Conservation (phyloP, 306 rosid species). For the Echinosophora koreensis region DNA sequence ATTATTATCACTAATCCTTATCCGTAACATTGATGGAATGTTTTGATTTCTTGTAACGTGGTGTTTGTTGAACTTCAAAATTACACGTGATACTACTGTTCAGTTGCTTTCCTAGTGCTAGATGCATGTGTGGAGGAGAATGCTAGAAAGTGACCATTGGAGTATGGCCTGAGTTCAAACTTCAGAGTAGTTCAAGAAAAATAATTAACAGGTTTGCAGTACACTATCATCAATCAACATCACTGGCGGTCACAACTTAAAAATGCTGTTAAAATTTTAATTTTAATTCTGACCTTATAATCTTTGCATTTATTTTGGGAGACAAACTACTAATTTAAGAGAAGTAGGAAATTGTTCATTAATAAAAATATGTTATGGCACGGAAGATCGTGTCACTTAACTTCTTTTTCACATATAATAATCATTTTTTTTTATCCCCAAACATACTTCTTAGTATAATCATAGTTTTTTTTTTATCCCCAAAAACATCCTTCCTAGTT, state of each 20-base stretch:
- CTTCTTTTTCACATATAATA: too few species aligned
- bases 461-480: too few species aligned
- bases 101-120: conserved; percentile 5
- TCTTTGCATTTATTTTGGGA: not conserved
- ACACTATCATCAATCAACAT: not conserved
- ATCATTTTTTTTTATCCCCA: too few species aligned
- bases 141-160: conserved; percentile 23
- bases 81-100: not conserved
- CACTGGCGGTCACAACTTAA: not conserved
- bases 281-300: not conserved
- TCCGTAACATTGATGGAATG: not conserved
- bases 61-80: conserved; percentile 4
- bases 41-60: conserved; percentile 8
- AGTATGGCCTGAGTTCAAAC: not conserved
- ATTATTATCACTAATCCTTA: not conserved
- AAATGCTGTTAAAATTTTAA: not conserved
- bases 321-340: too few species aligned
- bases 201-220: not conserved
- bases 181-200: not conserved
- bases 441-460: too few species aligned
- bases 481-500: too few species aligned
- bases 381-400: too few species aligned
- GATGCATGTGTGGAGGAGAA: not conserved
- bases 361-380: too few species aligned
- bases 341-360: too few species aligned